These are phyloP conservation scores for Arthrobotrys sinensis DNA, from an alignment of 2,329 filamentous ascomycete genomes.

Conservation along the genomic window DNA sequence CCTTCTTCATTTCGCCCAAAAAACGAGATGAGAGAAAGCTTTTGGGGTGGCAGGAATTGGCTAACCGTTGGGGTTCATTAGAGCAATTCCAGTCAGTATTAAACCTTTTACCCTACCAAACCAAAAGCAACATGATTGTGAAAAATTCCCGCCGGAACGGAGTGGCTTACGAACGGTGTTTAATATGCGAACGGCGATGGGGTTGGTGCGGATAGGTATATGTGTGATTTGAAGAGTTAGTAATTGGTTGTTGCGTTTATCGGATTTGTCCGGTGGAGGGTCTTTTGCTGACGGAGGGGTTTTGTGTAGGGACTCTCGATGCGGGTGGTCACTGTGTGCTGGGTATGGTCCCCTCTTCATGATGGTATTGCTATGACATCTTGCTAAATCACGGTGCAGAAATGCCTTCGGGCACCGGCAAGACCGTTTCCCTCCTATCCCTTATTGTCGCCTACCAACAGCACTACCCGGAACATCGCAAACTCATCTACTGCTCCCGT, in stretches of 20 bases:
- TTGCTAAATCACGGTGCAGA: constrained; percentile 69
- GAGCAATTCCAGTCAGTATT: constrained; percentile 72
- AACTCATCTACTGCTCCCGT: constrained; percentile 98
- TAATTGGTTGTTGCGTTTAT: constrained; percentile 16
- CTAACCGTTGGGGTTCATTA: constrained; percentile 63
- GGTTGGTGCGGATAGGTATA: constrained; percentile 72
- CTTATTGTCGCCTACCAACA: constrained; percentile 98
- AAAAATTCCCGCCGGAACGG: neutral
- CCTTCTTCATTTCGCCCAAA: constrained; percentile 44
- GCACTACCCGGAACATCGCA: constrained; percentile 90
- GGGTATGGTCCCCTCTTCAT: constrained; percentile 44
- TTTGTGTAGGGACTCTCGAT: constrained; percentile 79
- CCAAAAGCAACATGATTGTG: neutral
- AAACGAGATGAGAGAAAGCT: constrained; percentile 19
- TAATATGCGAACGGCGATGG: neutral
- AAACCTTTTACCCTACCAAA: constrained; percentile 14
- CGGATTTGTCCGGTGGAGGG: neutral
- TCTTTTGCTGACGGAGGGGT: constrained; percentile 2
- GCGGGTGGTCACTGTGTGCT: constrained; percentile 94
- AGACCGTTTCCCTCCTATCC: constrained; percentile 94
- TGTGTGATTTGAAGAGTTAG: constrained; percentile 83
- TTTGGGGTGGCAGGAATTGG: constrained; percentile 44
- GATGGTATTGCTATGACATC: neutral
- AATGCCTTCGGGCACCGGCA: constrained; percentile 98
- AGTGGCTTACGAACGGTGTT: constrained; percentile 63